Base-by-base conservation (phyloP, 1,284 basidiomycete species). In the Heterobasidion annosum region DNA sequence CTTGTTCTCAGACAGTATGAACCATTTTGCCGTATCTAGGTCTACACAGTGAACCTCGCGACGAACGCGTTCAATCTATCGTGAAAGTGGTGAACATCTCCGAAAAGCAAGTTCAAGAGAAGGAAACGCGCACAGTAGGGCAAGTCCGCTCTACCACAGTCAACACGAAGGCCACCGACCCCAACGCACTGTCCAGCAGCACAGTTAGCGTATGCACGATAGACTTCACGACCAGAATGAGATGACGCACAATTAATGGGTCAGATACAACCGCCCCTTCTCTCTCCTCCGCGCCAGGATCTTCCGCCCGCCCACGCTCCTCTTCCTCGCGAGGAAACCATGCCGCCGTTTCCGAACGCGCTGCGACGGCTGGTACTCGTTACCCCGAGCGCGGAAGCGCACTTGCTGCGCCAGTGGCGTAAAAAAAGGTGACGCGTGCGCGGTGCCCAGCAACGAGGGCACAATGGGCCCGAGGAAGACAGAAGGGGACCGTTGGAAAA, bases 341-440 rank as follows among this genome's bases (percentile, higher is more conserved):
- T 93, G 91, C 68, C 87, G 89, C 58, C 90, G 79, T 74, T 96
- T 96, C 51, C 93, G 74, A 66, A 90, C 90, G 51, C 91, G 77
- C 71, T 93, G 91, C 0, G 87, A 91, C 2, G 92, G 92, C 66
- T 94, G 91, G 66, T 94, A 96, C 68, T 92, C 88, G 35, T 79
- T 77, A 35, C 91, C 91, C 37, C 75, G 70, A 48, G 77, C 70
- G 34, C 66, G 69, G 61, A 71, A 75, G 13, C 83, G 77, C 13
- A 74, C 67, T 61, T 82, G 80, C 46, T 48, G 46, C 1, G 12
- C 19, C 25, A 33, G 13, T 13, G 46, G 46, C 10, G 18, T 15
- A 25, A 13, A 33, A 15, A 33, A 19, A 2, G 46, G 19, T 8
- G 19, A 19, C 13, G 46, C 46, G 13, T 25, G 18, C 25, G 18